Evolutionary conservation across 208 protist species (phyloP), one percentile per base, ranked within the genome.

Genomic region (Kentomonas sorsogonicus): DNA sequence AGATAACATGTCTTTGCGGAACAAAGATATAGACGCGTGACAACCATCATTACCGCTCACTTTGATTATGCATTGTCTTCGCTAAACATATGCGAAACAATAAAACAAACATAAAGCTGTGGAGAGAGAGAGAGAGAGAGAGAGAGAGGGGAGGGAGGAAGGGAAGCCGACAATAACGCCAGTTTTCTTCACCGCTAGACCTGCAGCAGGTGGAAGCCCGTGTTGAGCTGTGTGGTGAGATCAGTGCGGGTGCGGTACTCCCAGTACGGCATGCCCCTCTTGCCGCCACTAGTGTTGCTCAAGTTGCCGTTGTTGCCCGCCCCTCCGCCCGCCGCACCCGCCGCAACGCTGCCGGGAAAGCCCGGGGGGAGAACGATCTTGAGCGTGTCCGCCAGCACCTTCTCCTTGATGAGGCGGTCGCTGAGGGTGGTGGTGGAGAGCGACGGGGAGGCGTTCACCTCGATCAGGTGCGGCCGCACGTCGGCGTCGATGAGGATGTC

Each of bases 401-500:
- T 63, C 50, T 85, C 74, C 69, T 97, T 97, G 40, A 97, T 58
- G 23, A 90, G 63, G 9, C 84, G 74, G 53, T 97, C 91, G 26
- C 79, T 74, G 6, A 72, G 36, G 0, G 91, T 95, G 3, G 89
- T 95, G 15, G 79, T 83, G 18, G 82, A 90, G 36, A 97, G 76
- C 15, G 91, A 96, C 18, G 93, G 94, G 20, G 89, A 96, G 1
- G 89, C 77, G 59, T 98, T 98, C 15, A 98, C 96, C 64, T 99
- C 98, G 53, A 99, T 93, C 1, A 99, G 69, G 80, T 97, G 98
- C 5, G 97, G 97, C 33, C 96, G 83, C 7, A 99, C 71, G 3
- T 79, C 53, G n/a, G 79, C 79, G 63, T 99, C 97, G 38, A 99
- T 86, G 20, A 99, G 76, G 7, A 99, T 79, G 72, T 99, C 98